These are phyloP conservation scores for Arachnomyces sp. DNA, from an alignment of 2,329 filamentous ascomycete species.

Conservation along the genomic window DNA sequence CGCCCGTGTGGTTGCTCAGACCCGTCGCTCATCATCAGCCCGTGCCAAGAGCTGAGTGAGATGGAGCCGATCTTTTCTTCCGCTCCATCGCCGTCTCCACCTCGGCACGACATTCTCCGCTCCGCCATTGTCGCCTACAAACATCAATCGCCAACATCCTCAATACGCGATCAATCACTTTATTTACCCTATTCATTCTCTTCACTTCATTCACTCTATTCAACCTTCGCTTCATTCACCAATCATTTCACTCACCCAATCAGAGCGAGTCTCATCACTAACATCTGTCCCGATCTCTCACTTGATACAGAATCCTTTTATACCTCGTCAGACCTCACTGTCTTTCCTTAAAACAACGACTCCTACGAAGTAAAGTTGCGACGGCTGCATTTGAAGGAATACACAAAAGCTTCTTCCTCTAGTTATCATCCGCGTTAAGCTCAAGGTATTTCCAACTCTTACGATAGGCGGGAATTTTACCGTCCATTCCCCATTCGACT, in stretches of 20 bases:
- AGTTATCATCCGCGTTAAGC: slow-evolving; percentile 13
- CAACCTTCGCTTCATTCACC: not conserved
- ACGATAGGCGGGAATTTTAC: not conserved
- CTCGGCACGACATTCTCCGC: no score
- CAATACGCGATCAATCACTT: slow-evolving; percentile 10
- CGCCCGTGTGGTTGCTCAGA: no score
- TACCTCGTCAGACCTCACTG: slow-evolving; percentile 21
- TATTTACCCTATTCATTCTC: slow-evolving; percentile 7
- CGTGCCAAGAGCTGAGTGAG: no score
- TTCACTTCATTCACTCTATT: not conserved
- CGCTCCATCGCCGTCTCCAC: no score
- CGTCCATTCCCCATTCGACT: slow-evolving; percentile 1
- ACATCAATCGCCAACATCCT: slow-evolving; percentile 7
- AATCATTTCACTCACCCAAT: not conserved
- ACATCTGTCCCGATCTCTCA: slow-evolving; percentile 1
- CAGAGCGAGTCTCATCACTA: slow-evolving; percentile 6
- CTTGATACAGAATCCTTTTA: slow-evolving; percentile 14
- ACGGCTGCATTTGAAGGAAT: slow-evolving; percentile 25
- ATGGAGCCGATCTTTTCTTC: no score
- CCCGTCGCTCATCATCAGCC: no score
- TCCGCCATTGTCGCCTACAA: not conserved
- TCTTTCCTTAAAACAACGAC: slow-evolving; percentile 37
- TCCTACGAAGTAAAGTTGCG: slow-evolving; percentile 30
- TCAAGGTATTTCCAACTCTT: slow-evolving; percentile 6
- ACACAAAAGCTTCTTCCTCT: slow-evolving; percentile 18